Evolutionary conservation across 176 grass and related monocot species (phyloP).

Genomic region (Saccharum officinarum): DNA sequence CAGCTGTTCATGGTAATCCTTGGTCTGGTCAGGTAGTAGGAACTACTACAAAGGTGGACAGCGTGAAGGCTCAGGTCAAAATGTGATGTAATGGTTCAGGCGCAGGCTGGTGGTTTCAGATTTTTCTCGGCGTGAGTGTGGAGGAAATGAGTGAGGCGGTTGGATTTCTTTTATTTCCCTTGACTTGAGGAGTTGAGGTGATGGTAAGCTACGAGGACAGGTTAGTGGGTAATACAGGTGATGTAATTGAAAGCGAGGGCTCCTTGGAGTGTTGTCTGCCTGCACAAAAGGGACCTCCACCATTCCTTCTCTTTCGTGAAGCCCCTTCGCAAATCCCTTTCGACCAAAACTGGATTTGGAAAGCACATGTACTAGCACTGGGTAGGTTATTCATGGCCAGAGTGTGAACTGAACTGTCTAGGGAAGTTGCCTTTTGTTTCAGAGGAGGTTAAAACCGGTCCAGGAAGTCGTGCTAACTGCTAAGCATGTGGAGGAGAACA

Average conservation of each 20-base stretch:
- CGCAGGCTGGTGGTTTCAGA: not conserved
- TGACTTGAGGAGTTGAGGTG: not conserved
- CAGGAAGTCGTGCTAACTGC: not conserved
- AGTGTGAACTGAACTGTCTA: not conserved
- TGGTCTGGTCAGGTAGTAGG: not conserved
- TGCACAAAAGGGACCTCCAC: not conserved
- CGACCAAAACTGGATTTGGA: not conserved
- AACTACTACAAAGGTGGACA: not conserved
- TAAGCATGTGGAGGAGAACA: not conserved
- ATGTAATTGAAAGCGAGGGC: conserved; percentile 3
- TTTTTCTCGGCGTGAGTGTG: conserved; percentile 11
- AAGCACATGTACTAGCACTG: not conserved
- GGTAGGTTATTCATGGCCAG: not conserved
- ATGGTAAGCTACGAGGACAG: not conserved
- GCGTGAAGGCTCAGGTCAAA: not conserved
- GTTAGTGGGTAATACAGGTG: conserved; percentile 3
- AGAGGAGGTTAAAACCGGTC: not conserved
- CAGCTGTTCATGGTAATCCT: not conserved
- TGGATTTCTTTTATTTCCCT: not conserved
- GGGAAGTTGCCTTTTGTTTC: not conserved
- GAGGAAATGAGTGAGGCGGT: not conserved
- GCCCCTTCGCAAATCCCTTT: not conserved
- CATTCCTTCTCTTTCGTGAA: not conserved
- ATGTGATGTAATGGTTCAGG: not conserved
- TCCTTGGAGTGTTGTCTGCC: not conserved